These are phyloP conservation scores for Xylariaceae sp. DNA, from an alignment of 2,329 filamentous ascomycete genomes.

Conservation along the genomic window DNA sequence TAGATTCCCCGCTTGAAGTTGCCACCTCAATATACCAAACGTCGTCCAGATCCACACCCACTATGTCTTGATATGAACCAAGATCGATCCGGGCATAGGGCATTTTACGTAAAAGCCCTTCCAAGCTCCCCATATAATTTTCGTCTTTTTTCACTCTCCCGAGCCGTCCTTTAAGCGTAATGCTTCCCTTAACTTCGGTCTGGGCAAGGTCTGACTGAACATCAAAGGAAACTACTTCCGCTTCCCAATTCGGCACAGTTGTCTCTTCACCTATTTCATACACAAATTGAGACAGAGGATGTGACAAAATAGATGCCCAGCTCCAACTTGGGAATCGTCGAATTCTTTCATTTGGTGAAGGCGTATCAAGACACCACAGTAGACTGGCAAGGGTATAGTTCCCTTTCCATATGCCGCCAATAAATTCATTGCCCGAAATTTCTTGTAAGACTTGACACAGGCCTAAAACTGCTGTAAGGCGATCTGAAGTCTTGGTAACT, in stretches of 20 bases:
- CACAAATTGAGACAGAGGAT: too few relatives aligned
- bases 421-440: not conserved
- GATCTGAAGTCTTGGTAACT: slow-evolving; percentile 2
- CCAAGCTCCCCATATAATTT: not conserved
- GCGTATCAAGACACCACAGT: not conserved
- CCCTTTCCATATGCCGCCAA: slow-evolving; percentile 1
- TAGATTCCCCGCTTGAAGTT: not conserved
- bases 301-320: slow-evolving; percentile 6
- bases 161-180: slow-evolving; percentile 3
- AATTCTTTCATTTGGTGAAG: not conserved
- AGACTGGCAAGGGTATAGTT: not conserved
- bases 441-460: not conserved
- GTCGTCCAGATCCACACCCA: not conserved
- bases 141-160: not conserved
- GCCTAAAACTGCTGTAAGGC: not conserved
- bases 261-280: too few relatives aligned
- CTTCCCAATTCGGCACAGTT: not conserved
- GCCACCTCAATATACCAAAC: slow-evolving; percentile 8
- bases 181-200: not conserved
- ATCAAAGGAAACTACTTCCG: not conserved
- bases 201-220: slow-evolving; percentile 4
- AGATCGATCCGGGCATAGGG: not conserved
- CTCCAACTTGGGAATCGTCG: not conserved
- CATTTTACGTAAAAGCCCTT: not conserved
- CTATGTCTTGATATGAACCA: not conserved